Percentiles rank a stretch among this genome's conserved stretches.
phyloP scores from a whole-genome alignment of 2,329 filamentous ascomycete species.

The Epichloe sibirici region DNA sequence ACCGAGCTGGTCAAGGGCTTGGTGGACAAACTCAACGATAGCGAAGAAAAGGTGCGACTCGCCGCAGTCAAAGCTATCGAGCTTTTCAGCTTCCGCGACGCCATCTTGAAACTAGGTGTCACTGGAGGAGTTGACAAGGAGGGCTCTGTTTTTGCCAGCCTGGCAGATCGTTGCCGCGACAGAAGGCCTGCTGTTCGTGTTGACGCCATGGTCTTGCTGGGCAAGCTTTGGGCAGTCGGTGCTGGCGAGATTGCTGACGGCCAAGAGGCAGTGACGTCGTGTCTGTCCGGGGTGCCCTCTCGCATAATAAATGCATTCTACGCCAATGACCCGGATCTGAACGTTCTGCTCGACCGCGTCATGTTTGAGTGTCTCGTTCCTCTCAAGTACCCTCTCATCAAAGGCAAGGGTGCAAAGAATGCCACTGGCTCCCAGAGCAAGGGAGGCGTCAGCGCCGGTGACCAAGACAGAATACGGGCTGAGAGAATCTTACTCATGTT shows the following conservation, averaged over 20 bases:
- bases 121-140: conserved; percentile 63
- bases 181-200: conserved; percentile 69
- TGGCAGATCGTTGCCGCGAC: conserved; percentile 84
- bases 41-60: conserved; percentile 81
- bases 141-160: conserved; percentile 65
- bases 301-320: conserved; percentile 82
- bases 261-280: conserved; percentile 59
- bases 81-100: conserved; percentile 65
- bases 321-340: conserved; percentile 78
- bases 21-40: conserved; percentile 71
- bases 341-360: conserved; percentile 71
- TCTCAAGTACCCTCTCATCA: conserved; percentile 64
- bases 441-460: conserved; percentile 34
- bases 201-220: conserved; percentile 75
- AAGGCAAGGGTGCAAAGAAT: conserved; percentile 48
- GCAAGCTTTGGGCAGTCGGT: conserved; percentile 87
- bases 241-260: conserved; percentile 75
- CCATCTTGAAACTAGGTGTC: conserved; percentile 69
- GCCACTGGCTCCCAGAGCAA: conserved; percentile 40
- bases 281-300: conserved; percentile 73
- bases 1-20: conserved; percentile 59
- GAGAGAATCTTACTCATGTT: conserved; percentile 77
- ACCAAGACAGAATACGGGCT: conserved; percentile 66
- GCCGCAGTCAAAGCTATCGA: conserved; percentile 80
- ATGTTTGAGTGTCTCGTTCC: conserved; percentile 84